Conservation (phyloP, 1,284 basidiomycete genomes). For the Fistulinella cinereoalba region DNA sequence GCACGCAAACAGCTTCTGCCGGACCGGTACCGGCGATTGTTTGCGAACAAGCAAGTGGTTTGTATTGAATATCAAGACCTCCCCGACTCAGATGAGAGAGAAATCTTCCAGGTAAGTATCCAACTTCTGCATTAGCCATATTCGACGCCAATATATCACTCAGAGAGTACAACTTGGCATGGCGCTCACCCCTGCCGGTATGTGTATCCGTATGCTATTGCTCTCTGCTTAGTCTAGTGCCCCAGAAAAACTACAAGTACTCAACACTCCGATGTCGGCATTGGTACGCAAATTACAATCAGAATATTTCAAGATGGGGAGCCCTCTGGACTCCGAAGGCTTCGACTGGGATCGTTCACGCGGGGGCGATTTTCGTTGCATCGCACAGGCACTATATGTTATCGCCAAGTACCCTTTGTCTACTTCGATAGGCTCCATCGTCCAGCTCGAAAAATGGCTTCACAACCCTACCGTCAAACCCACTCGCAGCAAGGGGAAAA, state of each 20-base stretch:
- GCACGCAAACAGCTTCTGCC: constrained; percentile 42
- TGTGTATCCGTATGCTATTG: not conserved
- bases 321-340: constrained; percentile 36
- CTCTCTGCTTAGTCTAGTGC: not conserved
- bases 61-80: constrained; percentile 72
- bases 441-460: constrained; percentile 57
- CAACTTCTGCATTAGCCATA: not conserved
- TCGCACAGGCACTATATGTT: constrained; percentile 51
- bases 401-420: constrained; percentile 44
- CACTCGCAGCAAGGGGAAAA: constrained; percentile 14
- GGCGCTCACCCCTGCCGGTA: constrained; percentile 68
- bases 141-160: not conserved
- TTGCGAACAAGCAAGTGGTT: constrained; percentile 65
- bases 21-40: constrained; percentile 48
- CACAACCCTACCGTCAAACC: constrained; percentile 22
- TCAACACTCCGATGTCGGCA: constrained; percentile 47
- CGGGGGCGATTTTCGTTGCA: constrained; percentile 61
- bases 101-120: constrained; percentile 66
- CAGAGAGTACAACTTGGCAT: constrained; percentile 76
- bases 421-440: constrained; percentile 35
- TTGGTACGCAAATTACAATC: constrained; percentile 53
- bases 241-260: constrained; percentile 63
- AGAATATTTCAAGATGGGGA: constrained; percentile 43
- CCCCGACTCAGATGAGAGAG: constrained; percentile 56
- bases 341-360: constrained; percentile 61